phyloP scores from a whole-genome alignment of 495 filamentous ascomycete genomes.

The Neurospora sp. region DNA sequence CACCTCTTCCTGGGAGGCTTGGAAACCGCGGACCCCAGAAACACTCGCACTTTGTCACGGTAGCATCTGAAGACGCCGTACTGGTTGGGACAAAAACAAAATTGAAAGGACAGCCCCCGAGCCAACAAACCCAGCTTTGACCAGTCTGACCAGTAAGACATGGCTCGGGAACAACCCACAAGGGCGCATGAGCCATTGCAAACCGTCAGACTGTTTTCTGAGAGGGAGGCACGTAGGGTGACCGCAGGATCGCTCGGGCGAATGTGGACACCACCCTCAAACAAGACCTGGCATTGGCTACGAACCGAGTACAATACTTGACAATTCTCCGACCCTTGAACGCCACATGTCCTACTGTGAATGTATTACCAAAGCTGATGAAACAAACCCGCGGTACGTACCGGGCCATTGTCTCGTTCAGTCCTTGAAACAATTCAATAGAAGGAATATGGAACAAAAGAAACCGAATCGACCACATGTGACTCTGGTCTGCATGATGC shows the following conservation, averaged over 20 bases:
- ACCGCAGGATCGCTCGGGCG: background rate
- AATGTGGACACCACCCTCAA: background rate
- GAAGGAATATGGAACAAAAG: background rate
- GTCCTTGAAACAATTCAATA: background rate
- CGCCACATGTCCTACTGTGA: background rate
- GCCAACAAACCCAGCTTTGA: background rate
- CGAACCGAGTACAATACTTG: background rate
- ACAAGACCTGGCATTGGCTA: background rate
- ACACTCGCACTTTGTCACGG: background rate
- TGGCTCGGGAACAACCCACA: background rate
- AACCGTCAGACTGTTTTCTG: background rate
- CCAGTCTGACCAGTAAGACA: background rate
- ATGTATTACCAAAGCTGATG: background rate
- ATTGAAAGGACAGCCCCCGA: background rate
- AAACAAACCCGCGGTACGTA: background rate
- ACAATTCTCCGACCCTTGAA: background rate
- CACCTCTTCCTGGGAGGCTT: background rate
- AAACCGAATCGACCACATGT: background rate
- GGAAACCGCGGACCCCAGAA: background rate
- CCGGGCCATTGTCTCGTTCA: background rate
- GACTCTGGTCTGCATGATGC: background rate
- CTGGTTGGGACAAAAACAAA: background rate
- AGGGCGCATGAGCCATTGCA: background rate
- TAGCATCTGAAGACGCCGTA: background rate
- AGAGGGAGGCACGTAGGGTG: background rate